A percentile compares a stretch with the other conserved stretches of the same genome.
phyloP scores from a whole-genome alignment of 345 rosid genomes.

The Acer saccharum region DNA sequence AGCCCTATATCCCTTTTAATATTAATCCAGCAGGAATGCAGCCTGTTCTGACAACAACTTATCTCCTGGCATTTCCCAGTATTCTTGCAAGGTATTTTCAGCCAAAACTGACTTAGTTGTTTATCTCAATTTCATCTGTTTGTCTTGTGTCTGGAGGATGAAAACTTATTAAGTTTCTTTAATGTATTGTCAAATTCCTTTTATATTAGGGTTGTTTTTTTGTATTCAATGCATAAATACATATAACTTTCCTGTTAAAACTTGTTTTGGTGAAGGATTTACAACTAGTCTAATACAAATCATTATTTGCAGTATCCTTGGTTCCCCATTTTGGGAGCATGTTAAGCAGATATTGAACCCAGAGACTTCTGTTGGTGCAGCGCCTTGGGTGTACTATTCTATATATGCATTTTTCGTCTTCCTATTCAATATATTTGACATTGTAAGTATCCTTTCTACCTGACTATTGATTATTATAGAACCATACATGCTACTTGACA shows the following conservation, averaged over 20 bases:
- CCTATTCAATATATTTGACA: conserved; percentile 92
- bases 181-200: not conserved
- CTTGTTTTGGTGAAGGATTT: not conserved
- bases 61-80: conserved; percentile 86
- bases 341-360: conserved; percentile 88
- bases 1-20: conserved; percentile 92
- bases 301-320: conserved; percentile 59
- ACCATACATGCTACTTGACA: not conserved
- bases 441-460: conserved; percentile 57
- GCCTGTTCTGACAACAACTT: conserved; percentile 88
- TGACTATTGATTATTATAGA: not conserved
- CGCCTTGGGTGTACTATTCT: conserved; percentile 89
- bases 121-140: conserved; percentile 5
- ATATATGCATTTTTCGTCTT: conserved; percentile 88
- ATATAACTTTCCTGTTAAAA: not conserved
- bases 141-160: conserved; percentile 12
- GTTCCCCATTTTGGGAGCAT: conserved; percentile 78
- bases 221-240: not conserved
- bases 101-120: not conserved
- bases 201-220: not conserved
- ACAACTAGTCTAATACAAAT: conserved; percentile 23
- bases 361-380: conserved; percentile 80
- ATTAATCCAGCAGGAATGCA: conserved; percentile 99
- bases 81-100: conserved; percentile 79
- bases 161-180: not conserved